phyloP scores from a whole-genome alignment of 306 rosid species.

The Pyrus pyrifolia region DNA sequence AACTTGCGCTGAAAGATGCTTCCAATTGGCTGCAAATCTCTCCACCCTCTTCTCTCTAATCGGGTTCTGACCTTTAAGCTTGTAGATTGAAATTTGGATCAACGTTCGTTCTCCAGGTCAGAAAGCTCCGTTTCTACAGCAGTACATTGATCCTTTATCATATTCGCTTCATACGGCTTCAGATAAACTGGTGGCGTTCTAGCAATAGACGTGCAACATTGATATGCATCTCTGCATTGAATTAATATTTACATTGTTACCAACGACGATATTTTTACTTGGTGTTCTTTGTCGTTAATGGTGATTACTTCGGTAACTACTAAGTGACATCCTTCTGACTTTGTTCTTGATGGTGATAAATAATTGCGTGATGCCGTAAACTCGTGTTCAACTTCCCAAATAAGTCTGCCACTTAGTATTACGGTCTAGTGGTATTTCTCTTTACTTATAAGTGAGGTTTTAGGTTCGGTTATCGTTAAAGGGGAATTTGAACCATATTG shows the following conservation, averaged over 20 bases:
- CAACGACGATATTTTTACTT: neutral
- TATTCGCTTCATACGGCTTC: slow-evolving; percentile 3
- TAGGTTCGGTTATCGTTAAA: no score
- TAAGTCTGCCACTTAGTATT: no score
- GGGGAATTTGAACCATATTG: no score
- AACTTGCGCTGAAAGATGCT: slow-evolving; percentile 6
- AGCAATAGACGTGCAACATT: neutral
- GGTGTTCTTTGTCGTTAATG: neutral
- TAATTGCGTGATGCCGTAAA: no score
- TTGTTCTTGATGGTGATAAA: no score
- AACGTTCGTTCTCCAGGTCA: slow-evolving; percentile 13
- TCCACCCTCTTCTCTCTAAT: neutral
- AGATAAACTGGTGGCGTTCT: neutral
- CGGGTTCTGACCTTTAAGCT: slow-evolving; percentile 5
- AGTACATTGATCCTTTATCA: neutral
- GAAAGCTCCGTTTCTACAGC: slow-evolving; percentile 1
- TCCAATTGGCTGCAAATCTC: neutral
- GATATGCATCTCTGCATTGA: slow-evolving; percentile 12
- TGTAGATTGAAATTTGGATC: slow-evolving; percentile 2
- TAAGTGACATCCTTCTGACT: neutral
- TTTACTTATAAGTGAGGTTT: no score
- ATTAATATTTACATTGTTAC: neutral
- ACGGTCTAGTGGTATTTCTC: no score
- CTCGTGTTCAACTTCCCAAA: no score
- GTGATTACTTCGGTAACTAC: neutral